Base-by-base conservation (phyloP, 177 flowering plant genomes). In the Vitis hybrid region DNA sequence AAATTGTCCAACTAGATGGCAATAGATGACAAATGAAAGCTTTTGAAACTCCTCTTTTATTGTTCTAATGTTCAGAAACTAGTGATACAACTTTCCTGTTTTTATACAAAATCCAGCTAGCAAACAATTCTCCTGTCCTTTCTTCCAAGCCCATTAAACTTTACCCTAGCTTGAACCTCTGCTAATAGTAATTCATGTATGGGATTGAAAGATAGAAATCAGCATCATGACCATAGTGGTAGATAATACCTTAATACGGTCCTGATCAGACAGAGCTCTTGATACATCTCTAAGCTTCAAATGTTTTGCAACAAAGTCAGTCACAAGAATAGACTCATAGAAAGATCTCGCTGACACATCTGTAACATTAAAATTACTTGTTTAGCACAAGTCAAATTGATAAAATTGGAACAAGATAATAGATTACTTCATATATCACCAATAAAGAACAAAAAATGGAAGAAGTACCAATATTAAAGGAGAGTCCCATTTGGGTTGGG, bases 401-500 rank as follows among this genome's bases (percentile, higher is more conserved):
- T 45, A 5, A 57, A 39, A 8, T 10, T 12, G 7, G 14, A 39
- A 8, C 16, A 12, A 15, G 7, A 53, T 15, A 26, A 2, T 14
- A 15, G 7, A 53, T 7, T 53, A 16, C 19, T 14, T 33, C 48
- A 10, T 3, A 49, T n/a, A 70, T 26, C 15, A 45, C 49, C 22
- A 9, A 31, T 29, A 6, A 67, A 13, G 59, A 3, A 19, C 29
- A 12, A 26, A 5, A 31, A 55, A 48, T 18, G 26, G 5, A 15
- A 61, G 29, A 18, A 52, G 13, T 83, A 93, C 99, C 97, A 26
- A 90, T 84, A 57, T 95, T 95, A 0, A 95, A 76, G 0, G 98
- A 87, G 0, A 93, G 71, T 0, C 99, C 99, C 96, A 89, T 88
- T 70, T 95, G 99, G 0, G 91, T 90, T 2, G 92, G 92, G 0